Percentiles rank a stretch among this genome's conserved stretches.
Evolutionary conservation across 1,139 yeast genomes (phyloP).

Genomic region (Waltiozyma sp.): DNA sequence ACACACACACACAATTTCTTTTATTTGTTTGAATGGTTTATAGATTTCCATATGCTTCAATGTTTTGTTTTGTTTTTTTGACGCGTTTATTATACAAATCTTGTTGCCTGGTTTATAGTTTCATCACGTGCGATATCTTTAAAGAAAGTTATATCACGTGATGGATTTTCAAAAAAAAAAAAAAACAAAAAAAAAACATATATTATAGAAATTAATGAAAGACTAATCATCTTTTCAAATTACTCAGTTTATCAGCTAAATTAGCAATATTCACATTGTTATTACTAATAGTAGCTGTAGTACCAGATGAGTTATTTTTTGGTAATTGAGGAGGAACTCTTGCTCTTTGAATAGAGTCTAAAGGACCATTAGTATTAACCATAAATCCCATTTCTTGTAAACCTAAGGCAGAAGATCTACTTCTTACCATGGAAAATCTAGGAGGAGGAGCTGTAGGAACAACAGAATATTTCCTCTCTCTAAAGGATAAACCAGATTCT

Average conservation of each 20-base stretch:
- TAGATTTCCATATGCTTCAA: too few species aligned
- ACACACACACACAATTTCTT: too few species aligned
- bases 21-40: too few species aligned
- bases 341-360: constrained; percentile 12
- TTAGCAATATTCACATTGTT: constrained; percentile 20
- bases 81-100: too few species aligned
- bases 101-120: too few species aligned
- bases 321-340: constrained; percentile 13
- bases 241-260: constrained; percentile 21
- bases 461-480: constrained; percentile 58
- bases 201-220: too few species aligned
- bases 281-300: background rate
- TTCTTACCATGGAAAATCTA: background rate
- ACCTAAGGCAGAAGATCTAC: background rate
- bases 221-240: constrained; percentile 9
- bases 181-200: too few species aligned
- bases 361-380: constrained; percentile 3
- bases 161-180: too few species aligned
- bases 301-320: too few species aligned
- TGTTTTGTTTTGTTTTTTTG: too few species aligned
- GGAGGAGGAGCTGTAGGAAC: constrained; percentile 42
- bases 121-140: too few species aligned
- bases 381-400: background rate
- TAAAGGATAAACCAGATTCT: constrained; percentile 56
- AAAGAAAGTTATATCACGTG: too few species aligned